These are phyloP conservation scores for Saccharum hybrid DNA, from an alignment of 202 grass and related monocot species.

Conservation along the genomic window DNA sequence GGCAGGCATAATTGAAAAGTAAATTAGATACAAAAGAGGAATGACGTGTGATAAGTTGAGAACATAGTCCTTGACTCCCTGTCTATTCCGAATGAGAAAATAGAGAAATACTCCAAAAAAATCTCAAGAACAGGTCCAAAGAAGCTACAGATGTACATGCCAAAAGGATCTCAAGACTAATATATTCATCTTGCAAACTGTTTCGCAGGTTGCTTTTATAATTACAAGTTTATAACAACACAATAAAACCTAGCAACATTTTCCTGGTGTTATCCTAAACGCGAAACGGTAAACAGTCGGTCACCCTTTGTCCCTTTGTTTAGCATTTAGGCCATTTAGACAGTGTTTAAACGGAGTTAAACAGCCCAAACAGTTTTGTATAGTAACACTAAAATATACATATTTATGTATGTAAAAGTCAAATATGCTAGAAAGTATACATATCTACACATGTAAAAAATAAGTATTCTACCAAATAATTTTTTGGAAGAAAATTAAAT, in stretches of 20 bases:
- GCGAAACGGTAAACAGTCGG: not conserved
- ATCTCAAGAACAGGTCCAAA: not conserved
- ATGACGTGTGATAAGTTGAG: not conserved
- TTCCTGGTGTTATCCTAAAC: not conserved
- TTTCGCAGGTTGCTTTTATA: not conserved
- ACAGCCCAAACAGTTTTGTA: not conserved
- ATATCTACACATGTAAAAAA: not conserved
- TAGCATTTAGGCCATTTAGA: not conserved
- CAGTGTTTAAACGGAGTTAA: not conserved
- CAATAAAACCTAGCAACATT: not conserved
- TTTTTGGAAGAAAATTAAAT: not conserved
- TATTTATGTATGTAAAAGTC: not conserved
- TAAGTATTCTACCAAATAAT: not conserved
- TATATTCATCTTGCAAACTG: not conserved
- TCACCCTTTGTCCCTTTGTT: not conserved
- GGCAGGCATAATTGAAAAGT: not conserved
- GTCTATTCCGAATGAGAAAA: not conserved
- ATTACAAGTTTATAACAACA: not conserved
- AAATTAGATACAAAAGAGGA: not conserved
- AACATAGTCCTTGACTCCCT: not conserved
- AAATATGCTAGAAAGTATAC: not conserved
- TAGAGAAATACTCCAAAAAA: not conserved
- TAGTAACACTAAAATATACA: not conserved
- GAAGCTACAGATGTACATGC: not conserved
- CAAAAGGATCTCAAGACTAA: not conserved